Conservation (phyloP, 306 rosid species). For the Lablab purpureus region DNA sequence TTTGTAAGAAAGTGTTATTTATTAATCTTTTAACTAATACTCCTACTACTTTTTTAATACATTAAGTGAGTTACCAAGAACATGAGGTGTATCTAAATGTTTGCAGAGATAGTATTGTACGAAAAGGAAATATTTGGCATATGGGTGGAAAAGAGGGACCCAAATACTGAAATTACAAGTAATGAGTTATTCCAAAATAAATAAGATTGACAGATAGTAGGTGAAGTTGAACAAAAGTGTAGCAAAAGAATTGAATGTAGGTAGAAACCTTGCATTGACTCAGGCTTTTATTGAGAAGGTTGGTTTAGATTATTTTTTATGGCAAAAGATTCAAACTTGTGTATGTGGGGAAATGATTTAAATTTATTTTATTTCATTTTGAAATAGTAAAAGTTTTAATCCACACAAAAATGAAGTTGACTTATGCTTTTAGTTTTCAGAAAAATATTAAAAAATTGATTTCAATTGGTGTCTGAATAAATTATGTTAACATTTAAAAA, state of each 20-base stretch:
- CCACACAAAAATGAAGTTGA: no score
- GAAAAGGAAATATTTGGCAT: conserved; percentile 29
- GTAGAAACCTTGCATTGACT: conserved; percentile 42
- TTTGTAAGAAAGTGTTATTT: background rate
- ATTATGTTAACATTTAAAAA: no score
- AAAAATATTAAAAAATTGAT: no score
- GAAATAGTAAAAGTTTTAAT: no score
- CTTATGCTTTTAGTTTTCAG: no score
- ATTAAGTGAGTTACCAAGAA: background rate
- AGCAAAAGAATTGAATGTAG: conserved; percentile 51
- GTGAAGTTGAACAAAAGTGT: conserved; percentile 52
- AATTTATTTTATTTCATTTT: no score
- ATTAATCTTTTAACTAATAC: background rate
- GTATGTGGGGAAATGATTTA: no score
- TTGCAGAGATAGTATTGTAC: background rate
- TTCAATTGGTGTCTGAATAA: no score
- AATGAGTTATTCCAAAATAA: conserved; percentile 50
- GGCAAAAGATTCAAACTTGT: no score
- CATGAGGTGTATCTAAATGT: background rate
- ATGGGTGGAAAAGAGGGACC: conserved; percentile 13
- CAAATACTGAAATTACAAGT: conserved; percentile 22
- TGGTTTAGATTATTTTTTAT: background rate
- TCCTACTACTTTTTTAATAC: background rate
- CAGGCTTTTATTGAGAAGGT: background rate
- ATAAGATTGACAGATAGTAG: conserved; percentile 56